These are phyloP conservation scores for Lotmaria passim DNA, from an alignment of 208 protist species.

Conservation along the genomic window DNA sequence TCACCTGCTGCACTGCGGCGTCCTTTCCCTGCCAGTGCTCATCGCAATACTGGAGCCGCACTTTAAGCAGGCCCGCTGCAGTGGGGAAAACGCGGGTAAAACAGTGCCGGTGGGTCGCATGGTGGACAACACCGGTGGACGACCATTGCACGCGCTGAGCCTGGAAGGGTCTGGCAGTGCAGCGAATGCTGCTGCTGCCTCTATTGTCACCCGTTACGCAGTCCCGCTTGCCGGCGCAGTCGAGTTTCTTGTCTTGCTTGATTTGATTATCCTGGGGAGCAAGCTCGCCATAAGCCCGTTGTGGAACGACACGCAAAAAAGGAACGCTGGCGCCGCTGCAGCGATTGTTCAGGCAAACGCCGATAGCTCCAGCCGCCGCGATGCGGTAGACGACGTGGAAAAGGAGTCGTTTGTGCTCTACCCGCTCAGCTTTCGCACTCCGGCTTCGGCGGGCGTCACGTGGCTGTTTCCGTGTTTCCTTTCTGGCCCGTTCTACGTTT, in stretches of 20 bases:
- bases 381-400: constrained; percentile 6
- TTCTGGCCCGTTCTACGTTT: constrained; percentile 82
- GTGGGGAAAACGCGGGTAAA: background rate
- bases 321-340: no score
- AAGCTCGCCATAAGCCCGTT: constrained; percentile 29
- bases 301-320: no score
- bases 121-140: constrained; percentile 1
- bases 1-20: constrained; percentile 32
- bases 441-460: constrained; percentile 60
- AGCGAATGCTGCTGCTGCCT: background rate
- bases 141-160: background rate
- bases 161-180: background rate
- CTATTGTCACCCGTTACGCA: constrained; percentile 14
- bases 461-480: constrained; percentile 64
- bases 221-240: constrained; percentile 29
- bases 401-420: constrained; percentile 70
- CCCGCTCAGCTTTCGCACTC: constrained; percentile 52
- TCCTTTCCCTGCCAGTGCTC: constrained; percentile 26
- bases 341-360: background rate
- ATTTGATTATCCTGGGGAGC: constrained; percentile 36
- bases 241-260: constrained; percentile 29
- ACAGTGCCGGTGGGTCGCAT: background rate
- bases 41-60: constrained; percentile 31
- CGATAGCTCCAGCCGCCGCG: background rate
- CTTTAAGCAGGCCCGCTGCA: constrained; percentile 1